phyloP scores from a whole-genome alignment of 177 flowering plant genomes.

The Vitis hybrid region DNA sequence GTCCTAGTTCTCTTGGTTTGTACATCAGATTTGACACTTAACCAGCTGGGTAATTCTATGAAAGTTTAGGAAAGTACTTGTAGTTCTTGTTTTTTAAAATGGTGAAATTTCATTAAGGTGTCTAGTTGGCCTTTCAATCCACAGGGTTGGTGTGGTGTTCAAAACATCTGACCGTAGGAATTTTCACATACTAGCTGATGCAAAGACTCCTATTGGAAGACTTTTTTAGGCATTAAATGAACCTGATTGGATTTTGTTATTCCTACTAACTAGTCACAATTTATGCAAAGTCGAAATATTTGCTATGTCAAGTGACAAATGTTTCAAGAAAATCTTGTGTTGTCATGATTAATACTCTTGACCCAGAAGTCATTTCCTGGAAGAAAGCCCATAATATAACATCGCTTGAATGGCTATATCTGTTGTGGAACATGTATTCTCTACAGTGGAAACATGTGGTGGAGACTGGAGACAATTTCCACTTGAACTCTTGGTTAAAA shows the following conservation, averaged over 20 bases:
- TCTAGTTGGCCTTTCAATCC: background rate
- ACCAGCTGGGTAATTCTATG: background rate
- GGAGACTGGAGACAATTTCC: no score
- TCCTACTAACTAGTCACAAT: background rate
- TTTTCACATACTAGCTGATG: background rate
- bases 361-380: background rate
- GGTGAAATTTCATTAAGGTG: background rate
- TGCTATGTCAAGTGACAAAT: background rate
- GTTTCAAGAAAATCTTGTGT: background rate
- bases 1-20: background rate
- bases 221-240: background rate
- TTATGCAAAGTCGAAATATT: background rate
- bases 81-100: background rate
- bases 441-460: no score
- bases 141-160: background rate
- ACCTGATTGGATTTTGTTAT: background rate
- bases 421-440: no score
- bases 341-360: background rate
- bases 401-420: no score
- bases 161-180: background rate
- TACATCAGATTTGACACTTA: background rate
- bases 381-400: background rate
- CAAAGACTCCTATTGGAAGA: background rate
- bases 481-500: no score
- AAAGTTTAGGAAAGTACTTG: background rate